Evolutionary conservation across 805 yeast genomes (phyloP).

Genomic region (Suhomyces prunicola): DNA sequence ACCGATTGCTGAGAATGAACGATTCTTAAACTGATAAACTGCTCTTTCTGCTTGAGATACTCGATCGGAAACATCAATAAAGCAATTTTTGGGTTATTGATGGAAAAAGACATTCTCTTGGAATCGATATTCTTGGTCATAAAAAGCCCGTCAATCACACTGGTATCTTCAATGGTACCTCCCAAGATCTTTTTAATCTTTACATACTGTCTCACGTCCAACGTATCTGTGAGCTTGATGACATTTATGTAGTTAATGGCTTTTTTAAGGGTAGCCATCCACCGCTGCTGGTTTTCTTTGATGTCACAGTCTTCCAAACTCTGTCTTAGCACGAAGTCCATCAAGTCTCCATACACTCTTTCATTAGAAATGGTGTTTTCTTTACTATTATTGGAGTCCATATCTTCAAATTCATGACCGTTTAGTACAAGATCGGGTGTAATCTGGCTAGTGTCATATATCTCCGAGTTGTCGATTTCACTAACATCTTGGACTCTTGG

Average conservation of each 20-base stretch:
- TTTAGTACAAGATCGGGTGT: neutral
- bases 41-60: constrained; percentile 72
- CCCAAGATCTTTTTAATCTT: constrained; percentile 85
- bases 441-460: neutral
- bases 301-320: constrained; percentile 61
- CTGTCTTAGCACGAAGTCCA: constrained; percentile 54
- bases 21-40: constrained; percentile 77
- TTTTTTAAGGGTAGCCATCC: constrained; percentile 55
- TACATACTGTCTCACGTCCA: constrained; percentile 85
- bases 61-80: constrained; percentile 87
- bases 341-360: constrained; percentile 35
- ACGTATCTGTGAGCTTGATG: constrained; percentile 66
- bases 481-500: neutral
- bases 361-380: constrained; percentile 9
- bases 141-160: constrained; percentile 70
- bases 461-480: neutral
- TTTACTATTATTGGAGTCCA: constrained; percentile 4
- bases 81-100: constrained; percentile 71
- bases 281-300: constrained; percentile 42
- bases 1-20: constrained; percentile 86
- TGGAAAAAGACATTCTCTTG: constrained; percentile 65
- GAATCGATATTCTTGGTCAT: constrained; percentile 82
- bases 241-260: constrained; percentile 54
- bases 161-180: constrained; percentile 54
- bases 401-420: constrained; percentile 5